Conservation (phyloP, 2,329 filamentous ascomycete species). For the Aspergillus udagawae region DNA sequence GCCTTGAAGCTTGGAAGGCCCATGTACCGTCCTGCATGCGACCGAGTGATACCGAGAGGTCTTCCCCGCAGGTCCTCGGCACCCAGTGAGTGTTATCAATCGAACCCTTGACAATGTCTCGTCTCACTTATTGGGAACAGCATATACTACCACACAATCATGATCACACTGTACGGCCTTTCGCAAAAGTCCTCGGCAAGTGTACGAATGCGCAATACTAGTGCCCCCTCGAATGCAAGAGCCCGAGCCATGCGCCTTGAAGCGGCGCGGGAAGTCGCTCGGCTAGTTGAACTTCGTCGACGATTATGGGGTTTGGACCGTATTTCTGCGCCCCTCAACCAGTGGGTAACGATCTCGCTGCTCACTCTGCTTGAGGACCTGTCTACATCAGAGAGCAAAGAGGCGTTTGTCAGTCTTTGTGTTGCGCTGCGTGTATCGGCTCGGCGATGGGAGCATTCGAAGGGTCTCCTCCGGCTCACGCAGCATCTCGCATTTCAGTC, state of each 20-base stretch:
- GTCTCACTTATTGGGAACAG: constrained; percentile 16
- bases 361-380: constrained; percentile 20
- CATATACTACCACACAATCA: constrained; percentile 28
- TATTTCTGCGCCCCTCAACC: constrained; percentile 20
- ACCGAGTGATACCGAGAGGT: not conserved
- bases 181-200: not conserved
- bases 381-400: constrained; percentile 5
- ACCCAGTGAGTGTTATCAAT: not conserved
- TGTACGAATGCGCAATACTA: not conserved
- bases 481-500: constrained; percentile 16
- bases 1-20: not conserved
- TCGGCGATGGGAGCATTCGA: constrained; percentile 16
- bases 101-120: constrained; percentile 1
- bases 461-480: constrained; percentile 19
- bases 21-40: not conserved
- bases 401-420: constrained; percentile 16
- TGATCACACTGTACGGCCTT: constrained; percentile 24
- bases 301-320: constrained; percentile 21
- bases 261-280: constrained; percentile 16
- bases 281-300: constrained; percentile 17
- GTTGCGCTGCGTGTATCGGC: constrained; percentile 10
- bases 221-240: constrained; percentile 1
- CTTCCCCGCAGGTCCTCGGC: not conserved
- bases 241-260: constrained; percentile 12
- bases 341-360: constrained; percentile 20